Evolutionary conservation across 805 yeast genomes (phyloP).

Genomic region (Dipodascopsis tothii): DNA sequence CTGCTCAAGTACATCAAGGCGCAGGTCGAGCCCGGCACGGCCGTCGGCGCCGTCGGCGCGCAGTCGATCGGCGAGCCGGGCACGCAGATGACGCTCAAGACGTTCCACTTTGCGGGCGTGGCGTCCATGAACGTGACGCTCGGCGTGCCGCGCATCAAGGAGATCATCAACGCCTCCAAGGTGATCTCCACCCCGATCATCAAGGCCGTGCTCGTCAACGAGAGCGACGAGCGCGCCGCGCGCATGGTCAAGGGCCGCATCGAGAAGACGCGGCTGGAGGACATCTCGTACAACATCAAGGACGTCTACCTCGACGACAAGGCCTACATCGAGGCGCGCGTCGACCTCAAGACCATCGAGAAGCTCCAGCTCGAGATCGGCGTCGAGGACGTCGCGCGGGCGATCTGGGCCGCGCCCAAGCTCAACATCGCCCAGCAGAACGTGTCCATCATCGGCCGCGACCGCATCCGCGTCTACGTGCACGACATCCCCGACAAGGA

Average conservation of each 20-base stretch:
- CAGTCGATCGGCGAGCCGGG: constrained; percentile 99
- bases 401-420: constrained; percentile 79
- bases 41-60: constrained; percentile 98
- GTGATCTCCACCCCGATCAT: constrained; percentile 93
- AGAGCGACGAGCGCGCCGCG: constrained; percentile 85
- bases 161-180: constrained; percentile 94
- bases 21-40: constrained; percentile 96
- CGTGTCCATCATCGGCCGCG: constrained; percentile 58
- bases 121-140: constrained; percentile 97
- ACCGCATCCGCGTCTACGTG: constrained; percentile 39
- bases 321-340: constrained; percentile 71
- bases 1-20: constrained; percentile 78
- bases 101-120: constrained; percentile 99
- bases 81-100: constrained; percentile 93
- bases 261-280: constrained; percentile 82
- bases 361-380: constrained; percentile 82
- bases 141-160: constrained; percentile 99
- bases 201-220: constrained; percentile 82
- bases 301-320: constrained; percentile 80
- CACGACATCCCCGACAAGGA: constrained; percentile 19
- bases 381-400: constrained; percentile 76
- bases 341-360: constrained; percentile 79
- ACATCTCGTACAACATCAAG: constrained; percentile 81
- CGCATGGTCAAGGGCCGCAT: constrained; percentile 96
- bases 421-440: constrained; percentile 71